These are phyloP conservation scores for Wallacemonas collosoma DNA, from an alignment of 208 protist species.

Conservation along the genomic window DNA sequence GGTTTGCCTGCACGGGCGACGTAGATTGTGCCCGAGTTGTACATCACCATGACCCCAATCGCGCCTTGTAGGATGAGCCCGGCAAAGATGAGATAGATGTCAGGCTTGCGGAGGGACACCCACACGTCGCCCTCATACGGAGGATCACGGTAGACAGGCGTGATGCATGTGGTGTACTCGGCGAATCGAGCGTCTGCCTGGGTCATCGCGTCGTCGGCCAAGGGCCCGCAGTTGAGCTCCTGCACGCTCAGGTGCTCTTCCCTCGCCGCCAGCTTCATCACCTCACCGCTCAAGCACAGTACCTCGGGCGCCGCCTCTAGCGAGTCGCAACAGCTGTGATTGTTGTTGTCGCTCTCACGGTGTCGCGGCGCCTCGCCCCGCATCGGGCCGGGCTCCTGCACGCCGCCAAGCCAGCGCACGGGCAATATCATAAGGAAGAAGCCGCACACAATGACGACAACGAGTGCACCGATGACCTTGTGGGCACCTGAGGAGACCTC, in stretches of 20 bases:
- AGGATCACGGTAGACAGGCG: slow-evolving; percentile 31
- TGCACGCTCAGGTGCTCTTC: neutral
- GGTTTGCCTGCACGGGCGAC: slow-evolving; percentile 42
- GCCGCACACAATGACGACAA: slow-evolving; percentile 18
- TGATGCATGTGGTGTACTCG: slow-evolving; percentile 11
- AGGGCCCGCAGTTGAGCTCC: neutral
- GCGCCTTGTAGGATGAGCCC: slow-evolving; percentile 53
- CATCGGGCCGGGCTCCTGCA: slow-evolving; percentile 18
- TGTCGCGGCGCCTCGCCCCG: neutral
- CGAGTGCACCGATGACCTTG: slow-evolving; percentile 18
- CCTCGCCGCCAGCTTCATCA: neutral
- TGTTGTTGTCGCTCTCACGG: neutral
- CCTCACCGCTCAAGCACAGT: neutral
- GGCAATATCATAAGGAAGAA: slow-evolving; percentile 29
- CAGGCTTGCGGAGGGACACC: slow-evolving; percentile 35
- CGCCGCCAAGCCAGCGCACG: slow-evolving; percentile 28
- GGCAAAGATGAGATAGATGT: slow-evolving; percentile 62
- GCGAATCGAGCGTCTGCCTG: neutral
- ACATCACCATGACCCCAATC: slow-evolving; percentile 64
- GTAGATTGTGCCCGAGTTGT: slow-evolving; percentile 69
- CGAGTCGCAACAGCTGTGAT: neutral
- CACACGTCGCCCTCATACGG: slow-evolving; percentile 46
- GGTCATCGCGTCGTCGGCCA: neutral
- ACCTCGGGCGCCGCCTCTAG: neutral
- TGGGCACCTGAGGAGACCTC: slow-evolving; percentile 7